Conservation (phyloP, 306 rosid species). For the Casuarina glauca region DNA sequence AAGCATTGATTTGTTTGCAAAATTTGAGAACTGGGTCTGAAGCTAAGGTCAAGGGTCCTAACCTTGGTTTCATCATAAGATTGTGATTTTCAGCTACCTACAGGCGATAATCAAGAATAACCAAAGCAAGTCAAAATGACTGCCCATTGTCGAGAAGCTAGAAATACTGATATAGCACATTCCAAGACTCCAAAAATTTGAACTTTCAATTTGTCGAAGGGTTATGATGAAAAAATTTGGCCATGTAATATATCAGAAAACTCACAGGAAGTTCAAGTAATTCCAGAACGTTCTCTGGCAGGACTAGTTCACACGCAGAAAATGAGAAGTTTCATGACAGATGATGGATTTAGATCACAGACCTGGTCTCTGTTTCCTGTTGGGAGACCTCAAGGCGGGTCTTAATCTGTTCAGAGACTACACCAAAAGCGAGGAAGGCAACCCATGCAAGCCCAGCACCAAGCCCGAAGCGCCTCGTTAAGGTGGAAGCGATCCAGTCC, state of each 20-base stretch:
- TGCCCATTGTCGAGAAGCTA: neutral
- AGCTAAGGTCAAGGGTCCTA: neutral
- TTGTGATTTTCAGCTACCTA: neutral
- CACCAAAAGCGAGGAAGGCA: slow-evolving; percentile 79
- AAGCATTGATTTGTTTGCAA: neutral
- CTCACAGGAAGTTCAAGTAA: neutral
- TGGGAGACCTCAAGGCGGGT: slow-evolving; percentile 92
- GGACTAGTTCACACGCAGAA: too few species aligned
- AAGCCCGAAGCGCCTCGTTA: slow-evolving; percentile 84
- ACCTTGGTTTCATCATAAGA: neutral
- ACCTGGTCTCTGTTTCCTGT: slow-evolving; percentile 85
- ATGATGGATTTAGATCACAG: neutral
- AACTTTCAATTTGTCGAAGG: neutral
- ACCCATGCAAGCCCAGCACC: slow-evolving; percentile 99
- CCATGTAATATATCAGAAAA: neutral
- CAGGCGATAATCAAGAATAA: neutral
- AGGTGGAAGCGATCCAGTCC: slow-evolving; percentile 82
- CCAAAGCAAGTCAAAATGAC: neutral
- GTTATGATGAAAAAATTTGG: neutral
- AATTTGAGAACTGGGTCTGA: neutral
- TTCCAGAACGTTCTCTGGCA: neutral
- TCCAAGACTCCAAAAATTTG: too few species aligned
- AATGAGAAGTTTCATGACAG: neutral
- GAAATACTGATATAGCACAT: too few species aligned
- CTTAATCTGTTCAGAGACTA: slow-evolving; percentile 89